These are phyloP conservation scores for Hortiboletus campestris DNA, from an alignment of 768 basidiomycete species.

Conservation along the genomic window DNA sequence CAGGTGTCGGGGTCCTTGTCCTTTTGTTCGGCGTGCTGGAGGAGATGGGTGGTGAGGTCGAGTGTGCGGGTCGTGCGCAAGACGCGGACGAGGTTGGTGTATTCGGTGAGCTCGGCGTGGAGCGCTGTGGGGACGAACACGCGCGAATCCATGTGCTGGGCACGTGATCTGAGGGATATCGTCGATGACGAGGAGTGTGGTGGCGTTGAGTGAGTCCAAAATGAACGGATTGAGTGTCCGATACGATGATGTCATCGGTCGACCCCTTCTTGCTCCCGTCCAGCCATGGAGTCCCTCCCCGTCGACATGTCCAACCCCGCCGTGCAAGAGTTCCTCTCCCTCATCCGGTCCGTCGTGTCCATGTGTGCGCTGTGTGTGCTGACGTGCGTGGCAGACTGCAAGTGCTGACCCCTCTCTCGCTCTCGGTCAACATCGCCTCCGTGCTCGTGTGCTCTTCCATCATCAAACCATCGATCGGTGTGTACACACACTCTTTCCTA, in stretches of 20 bases:
- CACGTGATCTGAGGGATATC: too few species aligned
- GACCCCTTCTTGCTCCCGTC: too few species aligned
- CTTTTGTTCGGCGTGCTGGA: constrained; percentile 23
- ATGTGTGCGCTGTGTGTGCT: not conserved
- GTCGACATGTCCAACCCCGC: constrained; percentile 59
- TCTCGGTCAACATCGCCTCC: constrained; percentile 76
- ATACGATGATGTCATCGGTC: constrained; percentile 15
- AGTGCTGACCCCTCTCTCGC: constrained; percentile 80
- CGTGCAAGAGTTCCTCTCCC: constrained; percentile 63
- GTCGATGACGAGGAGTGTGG: too few species aligned
- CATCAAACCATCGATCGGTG: constrained; percentile 62
- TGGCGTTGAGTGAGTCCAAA: too few species aligned
- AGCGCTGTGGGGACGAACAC: constrained; percentile 49
- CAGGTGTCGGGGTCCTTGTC: constrained; percentile 45
- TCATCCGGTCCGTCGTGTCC: constrained; percentile 45
- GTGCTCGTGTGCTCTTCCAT: constrained; percentile 67
- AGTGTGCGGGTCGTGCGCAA: constrained; percentile 56
- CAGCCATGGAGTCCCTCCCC: constrained; percentile 54
- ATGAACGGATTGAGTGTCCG: too few species aligned
- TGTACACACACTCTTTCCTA: not conserved
- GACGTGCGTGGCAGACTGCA: constrained; percentile 52
- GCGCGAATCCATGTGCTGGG: constrained; percentile 19
- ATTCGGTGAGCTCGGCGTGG: constrained; percentile 66
- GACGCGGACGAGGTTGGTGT: constrained; percentile 62
- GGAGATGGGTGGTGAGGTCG: constrained; percentile 56